Conservation (phyloP, 306 rosid species). For the Adenanthera pavonina region DNA sequence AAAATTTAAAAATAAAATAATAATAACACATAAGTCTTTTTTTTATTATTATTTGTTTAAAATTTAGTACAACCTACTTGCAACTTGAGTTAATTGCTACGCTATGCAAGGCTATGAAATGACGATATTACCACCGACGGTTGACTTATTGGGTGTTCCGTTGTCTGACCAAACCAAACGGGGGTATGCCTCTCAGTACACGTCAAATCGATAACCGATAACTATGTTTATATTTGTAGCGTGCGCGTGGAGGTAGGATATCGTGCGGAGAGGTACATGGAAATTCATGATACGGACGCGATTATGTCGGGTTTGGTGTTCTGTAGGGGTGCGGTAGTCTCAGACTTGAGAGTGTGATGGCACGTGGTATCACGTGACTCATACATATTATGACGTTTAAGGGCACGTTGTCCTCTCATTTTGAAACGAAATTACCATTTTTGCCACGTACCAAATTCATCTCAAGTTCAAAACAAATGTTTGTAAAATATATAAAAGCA, state of each 20-base stretch:
- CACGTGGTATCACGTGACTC: constrained; percentile 3
- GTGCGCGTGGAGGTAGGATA: neutral
- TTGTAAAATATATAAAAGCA: too few relatives aligned
- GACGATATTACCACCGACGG: constrained; percentile 45
- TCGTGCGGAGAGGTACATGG: constrained; percentile 34
- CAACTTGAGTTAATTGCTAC: neutral
- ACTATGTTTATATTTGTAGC: neutral
- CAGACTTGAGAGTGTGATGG: neutral
- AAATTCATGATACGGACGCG: neutral
- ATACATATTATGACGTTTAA: neutral
- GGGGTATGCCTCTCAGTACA: neutral
- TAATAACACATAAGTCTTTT: too few relatives aligned
- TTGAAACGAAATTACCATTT: neutral
- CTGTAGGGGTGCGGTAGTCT: neutral
- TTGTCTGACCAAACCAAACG: constrained; percentile 40
- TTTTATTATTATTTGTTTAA: too few relatives aligned
- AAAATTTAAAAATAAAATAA: neutral
- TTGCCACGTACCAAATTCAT: too few relatives aligned
- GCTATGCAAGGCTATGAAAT: neutral
- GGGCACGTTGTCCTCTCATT: neutral
- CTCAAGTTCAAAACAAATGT: too few relatives aligned
- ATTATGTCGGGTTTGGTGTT: neutral
- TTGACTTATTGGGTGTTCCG: constrained; percentile 50
- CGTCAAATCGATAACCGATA: neutral
- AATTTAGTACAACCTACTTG: neutral